Base-by-base conservation (phyloP, 177 flowering plant species). In the Telopea speciosissima region DNA sequence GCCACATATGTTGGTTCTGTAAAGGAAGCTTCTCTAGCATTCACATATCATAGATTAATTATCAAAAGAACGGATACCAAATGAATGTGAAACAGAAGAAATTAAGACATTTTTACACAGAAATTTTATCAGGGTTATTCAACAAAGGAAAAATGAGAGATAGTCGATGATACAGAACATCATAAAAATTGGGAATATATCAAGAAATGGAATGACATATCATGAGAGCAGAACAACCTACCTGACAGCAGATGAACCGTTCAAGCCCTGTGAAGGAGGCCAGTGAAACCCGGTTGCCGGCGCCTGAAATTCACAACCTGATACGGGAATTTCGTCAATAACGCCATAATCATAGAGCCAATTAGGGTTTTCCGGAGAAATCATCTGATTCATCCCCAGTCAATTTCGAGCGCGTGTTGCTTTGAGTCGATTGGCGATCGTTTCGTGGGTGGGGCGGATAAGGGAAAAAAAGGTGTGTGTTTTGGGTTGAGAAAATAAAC, bases 321-420 rank as follows among this genome's bases (percentile, higher is more conserved):
- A 70, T 24, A 78, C 81, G 19, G 80, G 58, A 68, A 83, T 76
- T 14, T 84, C 90, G n/a, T 86, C 87, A 71, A 86, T 83, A 68
- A 84, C 58, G 24, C 73, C 79, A 68, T 74, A 85, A 59, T 88
- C 90, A 68, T 40, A 78, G n/a, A 85, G 60, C 89, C 88, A 88
- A 70, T 82, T 83, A 59, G 81, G 59, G 69, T 74, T 81, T 70
- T 88, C 90, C 16, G 86, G 85, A 12, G 88, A 82, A 28, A 28
- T 28, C 31, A 28, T 28, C 31, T 28, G 31, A 56, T 79, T 83
- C 92, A 87, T 88, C 62, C 45, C 62, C 16, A 31, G 49, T n/a
- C 8, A 63, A 45, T 66, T 81, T 68, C 80, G 81, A 59, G 62
- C 62, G 21, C 16, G 64, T 36, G 17, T 62, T 63, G 56, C 74